phyloP scores from a whole-genome alignment of 192 early-diverging fungal genomes.

The Mortierella claussenii region DNA sequence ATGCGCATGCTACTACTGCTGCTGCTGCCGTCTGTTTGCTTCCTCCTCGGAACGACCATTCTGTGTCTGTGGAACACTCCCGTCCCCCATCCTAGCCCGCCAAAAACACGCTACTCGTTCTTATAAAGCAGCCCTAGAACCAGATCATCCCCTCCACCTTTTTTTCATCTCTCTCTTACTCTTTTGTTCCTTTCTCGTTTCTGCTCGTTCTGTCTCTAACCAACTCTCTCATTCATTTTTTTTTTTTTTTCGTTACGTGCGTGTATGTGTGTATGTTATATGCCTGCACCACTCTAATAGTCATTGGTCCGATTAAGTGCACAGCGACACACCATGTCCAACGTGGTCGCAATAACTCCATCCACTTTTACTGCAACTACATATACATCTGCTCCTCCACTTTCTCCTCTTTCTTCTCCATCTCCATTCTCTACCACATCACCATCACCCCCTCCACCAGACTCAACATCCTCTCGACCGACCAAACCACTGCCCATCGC shows the following conservation, averaged over 20 bases:
- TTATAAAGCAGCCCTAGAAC: neutral
- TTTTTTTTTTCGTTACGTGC: neutral
- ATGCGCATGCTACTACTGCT: too few relatives aligned
- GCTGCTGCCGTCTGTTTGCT: too few relatives aligned
- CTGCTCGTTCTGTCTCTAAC: neutral
- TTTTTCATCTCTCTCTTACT: too few relatives aligned
- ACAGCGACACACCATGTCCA: neutral
- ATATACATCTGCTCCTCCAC: constrained; percentile 1
- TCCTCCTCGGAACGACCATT: neutral
- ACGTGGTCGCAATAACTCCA: neutral
- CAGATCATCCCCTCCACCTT: neutral
- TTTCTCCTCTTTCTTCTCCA: neutral
- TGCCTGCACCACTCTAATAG: too few relatives aligned
- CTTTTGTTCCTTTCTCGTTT: neutral
- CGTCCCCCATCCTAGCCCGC: neutral
- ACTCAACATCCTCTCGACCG: neutral
- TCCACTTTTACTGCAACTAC: neutral
- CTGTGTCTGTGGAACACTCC: neutral
- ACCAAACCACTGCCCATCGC: neutral
- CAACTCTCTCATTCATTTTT: neutral
- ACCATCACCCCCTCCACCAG: neutral
- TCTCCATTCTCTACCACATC: neutral
- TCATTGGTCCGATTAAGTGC: neutral
- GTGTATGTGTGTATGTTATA: too few relatives aligned
- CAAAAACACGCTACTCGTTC: neutral